These are phyloP conservation scores for Globisporangium polare DNA, from an alignment of 352 stramenopile genomes.

Conservation along the genomic window DNA sequence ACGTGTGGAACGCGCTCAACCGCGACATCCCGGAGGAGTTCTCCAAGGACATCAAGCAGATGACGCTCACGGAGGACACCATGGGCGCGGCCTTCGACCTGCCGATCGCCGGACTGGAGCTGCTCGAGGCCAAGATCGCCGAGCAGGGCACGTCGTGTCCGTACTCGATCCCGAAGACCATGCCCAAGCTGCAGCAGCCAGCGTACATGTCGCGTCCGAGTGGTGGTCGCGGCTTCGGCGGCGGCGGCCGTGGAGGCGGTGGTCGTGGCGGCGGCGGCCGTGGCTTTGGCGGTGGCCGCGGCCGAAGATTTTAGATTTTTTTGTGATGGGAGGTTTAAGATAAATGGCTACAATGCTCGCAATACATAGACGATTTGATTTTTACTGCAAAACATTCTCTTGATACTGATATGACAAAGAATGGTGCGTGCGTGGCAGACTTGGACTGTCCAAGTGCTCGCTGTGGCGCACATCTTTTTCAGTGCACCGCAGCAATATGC, in stretches of 20 bases:
- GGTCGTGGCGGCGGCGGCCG: constrained; percentile 32
- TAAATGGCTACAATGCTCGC: not conserved
- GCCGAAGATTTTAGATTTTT: constrained; percentile 26
- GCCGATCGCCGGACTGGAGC: constrained; percentile 51
- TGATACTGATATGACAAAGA: too few species aligned
- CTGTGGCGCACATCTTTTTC: too few species aligned
- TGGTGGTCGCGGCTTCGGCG: constrained; percentile 40
- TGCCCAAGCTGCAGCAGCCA: constrained; percentile 76
- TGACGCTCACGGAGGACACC: constrained; percentile 86
- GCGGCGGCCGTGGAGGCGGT: constrained; percentile 26
- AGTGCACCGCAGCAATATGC: too few species aligned
- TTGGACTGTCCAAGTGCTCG: too few species aligned
- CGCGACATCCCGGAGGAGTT: constrained; percentile 77
- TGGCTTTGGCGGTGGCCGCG: constrained; percentile 30
- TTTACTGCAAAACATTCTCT: too few species aligned
- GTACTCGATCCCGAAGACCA: constrained; percentile 74
- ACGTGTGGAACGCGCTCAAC: constrained; percentile 91
- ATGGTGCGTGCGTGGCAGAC: too few species aligned
- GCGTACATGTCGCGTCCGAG: constrained; percentile 45
- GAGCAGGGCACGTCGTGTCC: constrained; percentile 45
- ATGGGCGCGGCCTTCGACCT: constrained; percentile 92
- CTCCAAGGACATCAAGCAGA: constrained; percentile 83
- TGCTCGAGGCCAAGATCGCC: constrained; percentile 78
- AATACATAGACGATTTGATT: not conserved
- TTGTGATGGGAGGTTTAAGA: not conserved